Conservation (phyloP, 305 asterid species). For the Solanum hybrid region DNA sequence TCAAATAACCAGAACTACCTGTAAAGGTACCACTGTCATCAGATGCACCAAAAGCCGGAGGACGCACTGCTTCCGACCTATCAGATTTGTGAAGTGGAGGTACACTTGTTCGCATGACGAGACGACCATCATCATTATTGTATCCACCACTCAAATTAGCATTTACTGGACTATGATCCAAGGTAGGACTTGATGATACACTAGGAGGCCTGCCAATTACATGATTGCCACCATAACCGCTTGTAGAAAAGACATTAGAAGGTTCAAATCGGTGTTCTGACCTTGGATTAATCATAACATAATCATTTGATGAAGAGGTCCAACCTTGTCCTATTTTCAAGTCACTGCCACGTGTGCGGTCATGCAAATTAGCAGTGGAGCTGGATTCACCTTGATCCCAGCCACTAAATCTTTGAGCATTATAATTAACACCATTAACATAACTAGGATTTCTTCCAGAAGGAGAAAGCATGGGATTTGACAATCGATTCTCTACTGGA, state of each 20-base stretch:
- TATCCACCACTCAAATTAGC: conserved; percentile 25
- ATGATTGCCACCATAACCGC: conserved; percentile 12
- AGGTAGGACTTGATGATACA: conserved; percentile 15
- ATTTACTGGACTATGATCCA: conserved; percentile 19
- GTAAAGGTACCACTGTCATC: conserved; percentile 32
- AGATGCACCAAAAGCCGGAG: conserved; percentile 31
- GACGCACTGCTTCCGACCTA: conserved; percentile 25
- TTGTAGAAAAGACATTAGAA: conserved; percentile 7
- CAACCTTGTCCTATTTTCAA: conserved; percentile 35
- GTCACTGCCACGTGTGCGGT: conserved; percentile 20
- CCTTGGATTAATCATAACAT: conserved; percentile 22
- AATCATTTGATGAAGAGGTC: conserved; percentile 34
- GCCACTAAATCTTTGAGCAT: conserved; percentile 24
- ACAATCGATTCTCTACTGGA: conserved; percentile 46
- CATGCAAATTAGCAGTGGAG: conserved; percentile 38
- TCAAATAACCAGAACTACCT: conserved; percentile 27
- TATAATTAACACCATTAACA: conserved; percentile 17
- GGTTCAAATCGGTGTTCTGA: conserved; percentile 42
- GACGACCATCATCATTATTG: conserved; percentile 22
- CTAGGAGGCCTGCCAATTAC: conserved; percentile 14
- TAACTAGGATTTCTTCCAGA: conserved; percentile 22
- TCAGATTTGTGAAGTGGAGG: conserved; percentile 30
- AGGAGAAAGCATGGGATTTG: conserved; percentile 38
- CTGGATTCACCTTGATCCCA: conserved; percentile 83
- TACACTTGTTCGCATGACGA: conserved; percentile 21